Conservation (phyloP, 768 basidiomycete genomes). For the Fistulinella prunicolor region DNA sequence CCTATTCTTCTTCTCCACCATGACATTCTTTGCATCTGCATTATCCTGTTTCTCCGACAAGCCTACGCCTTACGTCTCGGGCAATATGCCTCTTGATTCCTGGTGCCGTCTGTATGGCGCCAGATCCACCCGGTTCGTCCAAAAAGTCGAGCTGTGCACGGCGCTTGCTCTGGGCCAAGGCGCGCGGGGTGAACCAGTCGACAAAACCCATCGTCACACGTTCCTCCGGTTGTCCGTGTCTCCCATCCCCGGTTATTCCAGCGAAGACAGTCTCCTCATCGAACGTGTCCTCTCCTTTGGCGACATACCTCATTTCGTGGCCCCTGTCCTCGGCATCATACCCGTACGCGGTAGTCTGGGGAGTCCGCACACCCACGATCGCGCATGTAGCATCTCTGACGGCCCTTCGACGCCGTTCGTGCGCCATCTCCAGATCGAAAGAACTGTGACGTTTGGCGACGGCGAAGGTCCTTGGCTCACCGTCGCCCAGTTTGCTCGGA, state of each 20-base stretch:
- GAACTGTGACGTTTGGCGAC: background rate
- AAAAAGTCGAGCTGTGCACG: background rate
- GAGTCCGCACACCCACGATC: too few relatives aligned
- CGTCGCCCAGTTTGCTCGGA: background rate
- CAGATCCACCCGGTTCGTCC: background rate
- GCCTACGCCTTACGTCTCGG: too few relatives aligned
- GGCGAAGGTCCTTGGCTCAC: background rate
- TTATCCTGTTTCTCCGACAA: too few relatives aligned
- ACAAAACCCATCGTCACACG: background rate
- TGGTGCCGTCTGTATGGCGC: background rate
- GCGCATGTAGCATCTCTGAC: background rate
- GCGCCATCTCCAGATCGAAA: background rate
- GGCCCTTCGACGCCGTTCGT: background rate
- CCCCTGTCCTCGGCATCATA: background rate
- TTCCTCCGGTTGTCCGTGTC: background rate
- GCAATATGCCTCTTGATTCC: background rate
- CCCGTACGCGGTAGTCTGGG: too few relatives aligned
- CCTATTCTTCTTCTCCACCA: background rate
- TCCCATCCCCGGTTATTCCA: background rate
- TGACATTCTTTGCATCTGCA: background rate
- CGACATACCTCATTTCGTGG: background rate
- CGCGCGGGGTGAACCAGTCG: background rate
- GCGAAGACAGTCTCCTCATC: background rate
- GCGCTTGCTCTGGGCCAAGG: background rate
- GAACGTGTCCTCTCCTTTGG: background rate